Percentiles rank a stretch among this genome's conserved stretches.
Conservation (phyloP, 495 filamentous ascomycete genomes). For the Chaetomidium leptoderma region DNA sequence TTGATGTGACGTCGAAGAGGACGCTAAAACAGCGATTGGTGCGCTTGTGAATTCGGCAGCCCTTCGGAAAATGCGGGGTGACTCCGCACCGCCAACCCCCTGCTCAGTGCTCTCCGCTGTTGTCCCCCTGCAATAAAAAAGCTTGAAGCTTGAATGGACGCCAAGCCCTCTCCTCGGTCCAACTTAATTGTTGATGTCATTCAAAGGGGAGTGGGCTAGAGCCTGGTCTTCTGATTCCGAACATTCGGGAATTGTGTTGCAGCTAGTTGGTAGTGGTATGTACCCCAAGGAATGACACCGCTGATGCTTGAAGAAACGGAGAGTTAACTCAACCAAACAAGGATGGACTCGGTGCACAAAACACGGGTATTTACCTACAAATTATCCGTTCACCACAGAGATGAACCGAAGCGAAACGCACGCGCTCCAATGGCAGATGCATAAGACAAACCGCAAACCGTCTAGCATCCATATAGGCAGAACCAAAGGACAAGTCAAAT, state of each 20-base stretch:
- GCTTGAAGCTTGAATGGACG: conserved; percentile 2
- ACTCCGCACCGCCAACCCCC: no score
- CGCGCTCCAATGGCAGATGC: conserved; percentile 7
- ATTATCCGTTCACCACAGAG: neutral
- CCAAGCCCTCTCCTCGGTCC: neutral
- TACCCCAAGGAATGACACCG: neutral
- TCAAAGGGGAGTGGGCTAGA: no score
- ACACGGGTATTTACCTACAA: no score
- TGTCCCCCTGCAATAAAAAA: no score
- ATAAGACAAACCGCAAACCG: neutral
- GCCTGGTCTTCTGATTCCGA: neutral
- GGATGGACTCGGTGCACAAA: no score
- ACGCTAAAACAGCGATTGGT: neutral
- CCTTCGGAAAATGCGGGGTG: neutral
- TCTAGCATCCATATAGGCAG: neutral
- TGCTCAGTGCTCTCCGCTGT: no score
- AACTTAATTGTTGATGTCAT: neutral
- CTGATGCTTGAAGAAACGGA: neutral
- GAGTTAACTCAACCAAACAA: no score
- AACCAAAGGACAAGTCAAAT: neutral
- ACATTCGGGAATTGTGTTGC: neutral
- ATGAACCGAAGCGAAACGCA: neutral
- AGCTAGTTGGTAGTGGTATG: neutral
- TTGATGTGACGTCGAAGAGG: neutral
- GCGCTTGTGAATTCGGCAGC: neutral